Evolutionary conservation across 768 basidiomycete genomes (phyloP).

Genomic region (Leccinum sublutescens): DNA sequence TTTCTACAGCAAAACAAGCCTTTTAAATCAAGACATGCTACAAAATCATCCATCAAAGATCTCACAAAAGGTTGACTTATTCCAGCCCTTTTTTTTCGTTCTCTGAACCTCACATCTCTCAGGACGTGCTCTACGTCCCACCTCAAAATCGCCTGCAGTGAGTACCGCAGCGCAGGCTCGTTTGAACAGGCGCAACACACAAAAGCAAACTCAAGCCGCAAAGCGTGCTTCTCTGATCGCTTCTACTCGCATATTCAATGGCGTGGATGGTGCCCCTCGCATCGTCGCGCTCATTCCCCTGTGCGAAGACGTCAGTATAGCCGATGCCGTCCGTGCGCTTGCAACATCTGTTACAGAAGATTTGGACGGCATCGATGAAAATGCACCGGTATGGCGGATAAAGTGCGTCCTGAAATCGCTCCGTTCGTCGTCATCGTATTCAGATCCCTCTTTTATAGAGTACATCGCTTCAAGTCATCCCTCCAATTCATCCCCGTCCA

Average conservation of each 20-base stretch:
- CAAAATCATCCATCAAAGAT: conserved; percentile 82
- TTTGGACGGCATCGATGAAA: conserved; percentile 16
- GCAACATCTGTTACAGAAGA: conserved; percentile 56
- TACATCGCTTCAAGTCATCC: conserved; percentile 87
- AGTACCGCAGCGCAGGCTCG: conserved; percentile 66
- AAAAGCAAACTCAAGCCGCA: conserved; percentile 75
- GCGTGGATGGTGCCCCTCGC: conserved; percentile 75
- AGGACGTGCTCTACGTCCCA: conserved; percentile 60
- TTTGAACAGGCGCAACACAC: conserved; percentile 76
- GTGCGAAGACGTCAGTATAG: conserved; percentile 59
- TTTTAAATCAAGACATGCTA: conserved; percentile 89
- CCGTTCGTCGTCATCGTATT: conserved; percentile 1
- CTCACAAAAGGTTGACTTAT: conserved; percentile 68
- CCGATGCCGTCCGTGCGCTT: conserved; percentile 52
- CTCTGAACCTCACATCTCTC: neutral
- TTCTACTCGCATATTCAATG: conserved; percentile 74
- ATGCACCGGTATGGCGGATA: conserved; percentile 51
- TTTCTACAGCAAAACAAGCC: conserved; percentile 74
- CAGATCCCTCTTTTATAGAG: conserved; percentile 42
- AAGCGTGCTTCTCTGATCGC: conserved; percentile 70
- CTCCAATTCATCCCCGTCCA: conserved; percentile 82
- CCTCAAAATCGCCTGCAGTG: conserved; percentile 49
- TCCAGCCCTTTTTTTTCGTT: neutral
- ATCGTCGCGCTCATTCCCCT: conserved; percentile 89
- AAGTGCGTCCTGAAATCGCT: conserved; percentile 44